phyloP scores from a whole-genome alignment of 768 basidiomycete species.

The Boletus tomentosulus region DNA sequence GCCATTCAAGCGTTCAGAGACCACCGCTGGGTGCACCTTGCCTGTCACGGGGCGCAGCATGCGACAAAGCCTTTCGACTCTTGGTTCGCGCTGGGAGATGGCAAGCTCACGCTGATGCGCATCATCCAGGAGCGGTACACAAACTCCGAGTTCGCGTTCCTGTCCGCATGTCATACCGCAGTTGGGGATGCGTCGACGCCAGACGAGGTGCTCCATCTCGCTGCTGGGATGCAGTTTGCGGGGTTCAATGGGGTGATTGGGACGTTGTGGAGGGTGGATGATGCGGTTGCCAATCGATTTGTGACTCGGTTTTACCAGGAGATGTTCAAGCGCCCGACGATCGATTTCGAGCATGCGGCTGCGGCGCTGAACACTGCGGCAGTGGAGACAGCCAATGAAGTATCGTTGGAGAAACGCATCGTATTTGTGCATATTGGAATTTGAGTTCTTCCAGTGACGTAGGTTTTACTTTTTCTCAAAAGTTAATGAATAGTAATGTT shows the following conservation, averaged over 20 bases:
- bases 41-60: neutral
- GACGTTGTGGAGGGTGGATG: neutral
- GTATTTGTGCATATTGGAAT: neutral
- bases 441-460: neutral
- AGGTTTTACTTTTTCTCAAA: neutral
- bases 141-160: neutral
- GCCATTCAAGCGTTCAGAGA: neutral
- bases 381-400: neutral
- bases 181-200: neutral
- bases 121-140: neutral
- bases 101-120: neutral
- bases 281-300: neutral
- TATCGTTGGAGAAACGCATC: neutral
- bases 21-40: neutral
- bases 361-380: neutral
- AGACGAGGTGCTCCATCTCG: neutral
- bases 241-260: neutral
- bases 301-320: neutral
- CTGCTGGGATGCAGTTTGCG: neutral
- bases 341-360: neutral
- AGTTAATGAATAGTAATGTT: too few species aligned
- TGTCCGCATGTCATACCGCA: neutral
- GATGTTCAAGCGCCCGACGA: neutral
- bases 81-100: neutral
- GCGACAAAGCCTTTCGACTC: neutral